Conservation (phyloP, 495 filamentous ascomycete species). For the Lichina pygmaea region DNA sequence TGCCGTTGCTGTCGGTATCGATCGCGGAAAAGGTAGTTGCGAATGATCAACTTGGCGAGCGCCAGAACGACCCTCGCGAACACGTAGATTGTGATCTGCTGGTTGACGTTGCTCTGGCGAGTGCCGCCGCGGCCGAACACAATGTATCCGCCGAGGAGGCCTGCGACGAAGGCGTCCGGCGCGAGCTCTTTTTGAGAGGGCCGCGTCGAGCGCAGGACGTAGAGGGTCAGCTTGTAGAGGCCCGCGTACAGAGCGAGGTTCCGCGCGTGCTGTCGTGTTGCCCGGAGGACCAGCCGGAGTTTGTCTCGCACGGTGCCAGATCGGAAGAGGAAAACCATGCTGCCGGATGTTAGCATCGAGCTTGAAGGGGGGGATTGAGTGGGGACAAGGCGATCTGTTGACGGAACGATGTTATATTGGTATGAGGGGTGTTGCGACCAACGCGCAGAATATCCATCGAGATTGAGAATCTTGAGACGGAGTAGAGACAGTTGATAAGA, state of each 20-base stretch:
- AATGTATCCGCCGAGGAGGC: constrained; percentile 67
- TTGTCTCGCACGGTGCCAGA: constrained; percentile 44
- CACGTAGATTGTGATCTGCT: constrained; percentile 97
- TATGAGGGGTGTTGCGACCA: too few species aligned
- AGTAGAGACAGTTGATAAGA: too few species aligned
- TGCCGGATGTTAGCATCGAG: constrained; percentile 38
- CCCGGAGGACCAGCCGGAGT: constrained; percentile 44
- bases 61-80: constrained; percentile 77
- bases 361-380: constrained; percentile 55
- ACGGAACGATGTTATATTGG: background rate
- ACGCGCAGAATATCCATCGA: too few species aligned
- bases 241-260: constrained; percentile 80
- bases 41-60: constrained; percentile 53
- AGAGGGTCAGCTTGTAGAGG: constrained; percentile 62
- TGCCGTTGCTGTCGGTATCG: constrained; percentile 5
- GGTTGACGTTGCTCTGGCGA: constrained; percentile 54
- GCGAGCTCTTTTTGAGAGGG: constrained; percentile 24
- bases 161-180: constrained; percentile 73
- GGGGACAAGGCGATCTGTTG: constrained; percentile 14
- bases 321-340: background rate
- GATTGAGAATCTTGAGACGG: too few species aligned
- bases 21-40: constrained; percentile 11
- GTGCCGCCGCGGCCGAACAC: constrained; percentile 54
- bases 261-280: constrained; percentile 68
- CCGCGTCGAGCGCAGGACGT: constrained; percentile 11